phyloP scores from a whole-genome alignment of 208 protist genomes.

The Perkinsela sp. region DNA sequence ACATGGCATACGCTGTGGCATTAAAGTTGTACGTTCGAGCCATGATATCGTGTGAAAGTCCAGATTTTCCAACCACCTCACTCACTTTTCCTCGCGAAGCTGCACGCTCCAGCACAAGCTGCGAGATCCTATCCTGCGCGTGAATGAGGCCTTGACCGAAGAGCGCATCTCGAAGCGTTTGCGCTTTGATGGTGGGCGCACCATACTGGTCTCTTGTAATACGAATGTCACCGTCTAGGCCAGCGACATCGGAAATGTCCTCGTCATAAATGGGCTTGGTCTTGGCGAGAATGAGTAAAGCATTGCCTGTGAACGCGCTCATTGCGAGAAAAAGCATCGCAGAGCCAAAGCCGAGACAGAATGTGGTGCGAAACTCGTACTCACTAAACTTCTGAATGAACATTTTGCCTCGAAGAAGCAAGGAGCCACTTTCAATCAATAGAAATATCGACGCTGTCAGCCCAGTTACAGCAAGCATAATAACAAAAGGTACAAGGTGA shows the following conservation, averaged over 20 bases:
- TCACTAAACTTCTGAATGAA: background rate
- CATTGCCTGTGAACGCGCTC: background rate
- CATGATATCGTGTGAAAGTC: constrained; percentile 8
- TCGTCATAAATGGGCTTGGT: constrained; percentile 6
- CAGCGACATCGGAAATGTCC: constrained; percentile 14
- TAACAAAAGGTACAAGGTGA: background rate
- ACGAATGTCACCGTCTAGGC: constrained; percentile 11
- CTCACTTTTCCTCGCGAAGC: constrained; percentile 11
- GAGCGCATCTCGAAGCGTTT: constrained; percentile 17
- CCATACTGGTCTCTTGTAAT: constrained; percentile 17
- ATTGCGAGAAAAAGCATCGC: background rate
- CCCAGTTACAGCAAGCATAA: background rate
- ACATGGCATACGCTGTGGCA: constrained; percentile 12
- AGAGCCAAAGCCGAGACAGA: background rate
- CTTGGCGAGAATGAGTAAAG: background rate
- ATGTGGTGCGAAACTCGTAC: background rate
- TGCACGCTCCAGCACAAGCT: constrained; percentile 21
- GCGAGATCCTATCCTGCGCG: constrained; percentile 26
- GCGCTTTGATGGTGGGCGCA: constrained; percentile 16
- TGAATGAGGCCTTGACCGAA: constrained; percentile 23
- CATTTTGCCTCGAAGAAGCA: too few species aligned
- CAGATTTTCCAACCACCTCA: constrained; percentile 10
- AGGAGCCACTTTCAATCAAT: too few species aligned
- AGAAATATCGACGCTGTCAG: background rate
- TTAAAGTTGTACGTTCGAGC: constrained; percentile 17